Evolutionary conservation across 2,329 filamentous ascomycete species (phyloP), one percentile per base, ranked within the genome.

Genomic region (Sporothrix mexicana): DNA sequence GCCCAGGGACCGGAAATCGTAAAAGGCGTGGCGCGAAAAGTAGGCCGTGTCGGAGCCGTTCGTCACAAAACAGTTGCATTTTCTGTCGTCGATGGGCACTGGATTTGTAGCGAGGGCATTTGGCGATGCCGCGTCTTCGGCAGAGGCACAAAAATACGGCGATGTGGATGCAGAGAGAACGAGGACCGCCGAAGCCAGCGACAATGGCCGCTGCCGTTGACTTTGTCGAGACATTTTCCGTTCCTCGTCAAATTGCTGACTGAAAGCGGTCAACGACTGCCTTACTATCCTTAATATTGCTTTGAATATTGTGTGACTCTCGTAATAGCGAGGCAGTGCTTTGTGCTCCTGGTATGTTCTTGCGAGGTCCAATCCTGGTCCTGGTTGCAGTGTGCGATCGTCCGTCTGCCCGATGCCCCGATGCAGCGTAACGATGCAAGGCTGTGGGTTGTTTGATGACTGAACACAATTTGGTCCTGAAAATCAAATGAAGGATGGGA

Each of bases 1-100:
- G 2, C 73, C 51, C 36, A 79, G 77, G 7, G 76, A 75, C 49
- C 80, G 77, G 72, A 80, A 81, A 73, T 81, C 80, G 74, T 79
- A 81, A 75, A 80, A 80, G 41, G 77, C 76, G 73, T 81, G 80
- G 25, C 75, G 75, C n/a, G 74, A 77, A 62, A 78, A 81, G 72
- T 79, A 80, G 30, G 76, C 75, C n/a, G 74, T 51, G 72, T 76
- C 78, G 51, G 76, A 78, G 55, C 76, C 78, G 67, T 80, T 80
- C 70, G 79, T 80, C 62, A 79, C 73, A 51, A 78, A 81, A 71
- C 80, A 81, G 73, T 78, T 73, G 74, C 80, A 81, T 41, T 70
- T 70, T 15, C 62, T 41, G 64, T 76, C 75, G n/a, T 70, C 55
- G 3, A 73, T 71, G n/a, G 64, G 13, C 9, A 55, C 15, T 6